phyloP scores from a whole-genome alignment of 1,139 yeast genomes.

The Ogataea hybrid region DNA sequence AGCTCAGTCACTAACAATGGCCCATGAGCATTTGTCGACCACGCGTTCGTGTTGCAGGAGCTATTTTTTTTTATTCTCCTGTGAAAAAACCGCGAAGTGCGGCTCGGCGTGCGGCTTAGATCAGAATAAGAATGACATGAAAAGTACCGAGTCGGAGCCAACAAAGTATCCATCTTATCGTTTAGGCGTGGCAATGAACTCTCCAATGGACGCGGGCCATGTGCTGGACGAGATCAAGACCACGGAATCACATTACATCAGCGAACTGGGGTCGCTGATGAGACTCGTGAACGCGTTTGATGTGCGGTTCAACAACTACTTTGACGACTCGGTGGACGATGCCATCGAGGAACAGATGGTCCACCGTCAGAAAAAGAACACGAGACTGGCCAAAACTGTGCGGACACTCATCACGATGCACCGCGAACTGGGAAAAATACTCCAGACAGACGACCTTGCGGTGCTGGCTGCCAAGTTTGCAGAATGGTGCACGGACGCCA shows the following conservation, averaged over 20 bases:
- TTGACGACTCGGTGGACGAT: constrained; percentile 27
- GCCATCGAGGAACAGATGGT: constrained; percentile 23
- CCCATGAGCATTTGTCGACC: background rate
- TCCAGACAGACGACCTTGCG: constrained; percentile 16
- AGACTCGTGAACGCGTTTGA: constrained; percentile 25
- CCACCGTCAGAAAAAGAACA: constrained; percentile 20
- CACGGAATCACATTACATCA: constrained; percentile 21
- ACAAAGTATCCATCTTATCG: background rate
- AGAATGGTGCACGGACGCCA: constrained; percentile 24
- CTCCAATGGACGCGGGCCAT: constrained; percentile 1
- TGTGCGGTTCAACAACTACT: constrained; percentile 28
- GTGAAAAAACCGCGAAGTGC: constrained; percentile 10
- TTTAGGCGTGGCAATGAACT: background rate
- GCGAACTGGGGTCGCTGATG: constrained; percentile 22
- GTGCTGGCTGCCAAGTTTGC: constrained; percentile 16
- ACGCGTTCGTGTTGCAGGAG: constrained; percentile 9
- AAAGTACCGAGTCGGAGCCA: background rate
- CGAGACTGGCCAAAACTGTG: constrained; percentile 16
- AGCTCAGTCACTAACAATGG: constrained; percentile 24
- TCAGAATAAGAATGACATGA: constrained; percentile 4
- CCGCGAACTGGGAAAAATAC: constrained; percentile 11
- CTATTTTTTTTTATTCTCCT: background rate
- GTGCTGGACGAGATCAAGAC: constrained; percentile 9
- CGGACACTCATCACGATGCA: constrained; percentile 19
- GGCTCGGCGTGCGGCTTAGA: constrained; percentile 15